Conservation (phyloP, 164 flowering plant genomes). For the Kalanchoe fedtschenkoi region DNA sequence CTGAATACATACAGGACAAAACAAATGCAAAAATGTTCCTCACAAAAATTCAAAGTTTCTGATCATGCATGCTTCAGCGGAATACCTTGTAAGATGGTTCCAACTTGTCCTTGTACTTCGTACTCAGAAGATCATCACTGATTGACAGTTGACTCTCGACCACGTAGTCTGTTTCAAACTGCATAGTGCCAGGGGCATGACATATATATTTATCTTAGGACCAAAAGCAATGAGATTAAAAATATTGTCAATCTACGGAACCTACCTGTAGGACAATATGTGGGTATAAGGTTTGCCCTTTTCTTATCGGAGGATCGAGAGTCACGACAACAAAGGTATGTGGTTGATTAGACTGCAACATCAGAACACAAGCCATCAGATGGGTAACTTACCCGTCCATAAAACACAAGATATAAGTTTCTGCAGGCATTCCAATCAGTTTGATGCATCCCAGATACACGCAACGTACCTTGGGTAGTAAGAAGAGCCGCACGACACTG, state of each 20-base stretch:
- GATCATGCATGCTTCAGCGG: background rate
- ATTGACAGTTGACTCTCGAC: slow-evolving; percentile 53
- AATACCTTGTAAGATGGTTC: slow-evolving; percentile 74
- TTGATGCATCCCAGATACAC: background rate
- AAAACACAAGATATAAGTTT: background rate
- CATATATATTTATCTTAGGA: background rate
- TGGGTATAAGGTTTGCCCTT: slow-evolving; percentile 96
- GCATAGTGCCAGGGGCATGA: slow-evolving; percentile 7
- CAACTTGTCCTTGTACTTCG: slow-evolving; percentile 83
- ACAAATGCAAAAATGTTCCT: too few species aligned
- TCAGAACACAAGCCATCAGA: slow-evolving; percentile 15
- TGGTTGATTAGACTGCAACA: slow-evolving; percentile 82
- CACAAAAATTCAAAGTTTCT: background rate
- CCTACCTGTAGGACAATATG: slow-evolving; percentile 95
- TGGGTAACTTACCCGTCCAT: background rate
- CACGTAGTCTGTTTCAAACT: slow-evolving; percentile 91
- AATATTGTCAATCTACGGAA: background rate
- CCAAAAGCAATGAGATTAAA: background rate
- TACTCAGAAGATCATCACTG: slow-evolving; percentile 56
- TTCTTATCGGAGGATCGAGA: slow-evolving; percentile 96
- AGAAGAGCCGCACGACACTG: slow-evolving; percentile 90
- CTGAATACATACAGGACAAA: background rate
- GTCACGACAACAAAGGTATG: slow-evolving; percentile 87
- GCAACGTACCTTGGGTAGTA: slow-evolving; percentile 74
- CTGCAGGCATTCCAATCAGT: background rate